Conservation (phyloP, 495 filamentous ascomycete species). For the Penicillium chermesinum region DNA sequence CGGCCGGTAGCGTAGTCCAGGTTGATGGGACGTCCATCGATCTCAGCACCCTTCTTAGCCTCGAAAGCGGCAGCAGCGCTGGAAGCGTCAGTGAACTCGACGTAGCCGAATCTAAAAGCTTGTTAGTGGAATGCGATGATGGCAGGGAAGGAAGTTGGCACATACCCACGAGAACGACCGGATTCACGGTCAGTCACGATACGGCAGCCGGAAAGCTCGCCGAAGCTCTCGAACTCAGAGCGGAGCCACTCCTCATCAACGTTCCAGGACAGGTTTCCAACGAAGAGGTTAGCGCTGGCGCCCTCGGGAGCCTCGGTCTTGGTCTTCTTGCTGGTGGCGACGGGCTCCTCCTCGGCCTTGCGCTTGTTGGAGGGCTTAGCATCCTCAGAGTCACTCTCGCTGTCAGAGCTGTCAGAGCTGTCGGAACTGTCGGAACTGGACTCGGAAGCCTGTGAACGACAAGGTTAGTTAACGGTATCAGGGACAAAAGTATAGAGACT, state of each 20-base stretch:
- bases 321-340: conserved; percentile 69
- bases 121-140: conserved; percentile 21
- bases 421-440: conserved; percentile 32
- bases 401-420: conserved; percentile 42
- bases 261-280: conserved; percentile 93
- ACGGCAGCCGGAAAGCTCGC: conserved; percentile 66
- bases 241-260: conserved; percentile 87
- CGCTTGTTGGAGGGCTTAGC: conserved; percentile 70
- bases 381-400: conserved; percentile 41
- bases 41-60: conserved; percentile 69
- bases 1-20: conserved; percentile 82
- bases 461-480: conserved; percentile 5
- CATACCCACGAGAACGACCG: conserved; percentile 80
- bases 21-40: conserved; percentile 84
- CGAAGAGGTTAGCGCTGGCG: conserved; percentile 71
- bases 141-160: conserved; percentile 5
- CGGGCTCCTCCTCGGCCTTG: conserved; percentile 70
- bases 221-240: conserved; percentile 80
- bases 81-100: conserved; percentile 72
- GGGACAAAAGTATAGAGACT: not conserved
- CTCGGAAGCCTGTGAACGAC: conserved; percentile 10
- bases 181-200: conserved; percentile 79
- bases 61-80: conserved; percentile 72
- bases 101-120: conserved; percentile 75
- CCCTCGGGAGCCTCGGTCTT: conserved; percentile 69